Conservation (phyloP, 345 rosid species). For the Ceriops zippeliana region DNA sequence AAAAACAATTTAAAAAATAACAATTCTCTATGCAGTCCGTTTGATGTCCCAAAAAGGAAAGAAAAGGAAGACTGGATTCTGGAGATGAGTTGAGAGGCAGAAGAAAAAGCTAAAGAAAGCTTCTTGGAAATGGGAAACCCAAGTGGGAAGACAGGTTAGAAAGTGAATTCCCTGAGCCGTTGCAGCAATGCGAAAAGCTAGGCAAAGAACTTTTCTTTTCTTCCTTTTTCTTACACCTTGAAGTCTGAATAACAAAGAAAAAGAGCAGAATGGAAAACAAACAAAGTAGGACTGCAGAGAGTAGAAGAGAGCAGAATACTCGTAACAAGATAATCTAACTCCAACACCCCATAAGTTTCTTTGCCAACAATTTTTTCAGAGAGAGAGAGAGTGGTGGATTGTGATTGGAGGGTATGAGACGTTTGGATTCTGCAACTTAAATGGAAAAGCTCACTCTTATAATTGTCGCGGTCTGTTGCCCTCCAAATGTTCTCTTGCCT, state of each 20-base stretch:
- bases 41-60: slow-evolving; percentile 15
- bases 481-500: background rate
- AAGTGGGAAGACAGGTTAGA: slow-evolving; percentile 4
- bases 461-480: slow-evolving; percentile 9
- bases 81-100: slow-evolving; percentile 12
- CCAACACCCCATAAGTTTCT: slow-evolving; percentile 17
- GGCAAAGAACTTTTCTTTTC: slow-evolving; percentile 27
- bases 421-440: slow-evolving; percentile 40
- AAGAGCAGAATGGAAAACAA: background rate
- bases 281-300: background rate
- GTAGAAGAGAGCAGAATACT: background rate
- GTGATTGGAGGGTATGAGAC: slow-evolving; percentile 46
- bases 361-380: background rate
- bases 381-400: slow-evolving; percentile 27
- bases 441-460: slow-evolving; percentile 30
- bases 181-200: slow-evolving; percentile 13
- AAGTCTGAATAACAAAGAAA: slow-evolving; percentile 24
- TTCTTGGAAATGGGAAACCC: slow-evolving; percentile 15
- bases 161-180: slow-evolving; percentile 16
- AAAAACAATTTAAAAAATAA: background rate
- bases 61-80: background rate
- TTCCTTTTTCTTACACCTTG: slow-evolving; percentile 12
- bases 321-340: slow-evolving; percentile 16
- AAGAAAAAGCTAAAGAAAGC: slow-evolving; percentile 3
- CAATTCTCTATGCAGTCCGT: slow-evolving; percentile 11